These are phyloP conservation scores for Megacollybia platyphylla DNA, from an alignment of 1,284 basidiomycete genomes.

Conservation along the genomic window DNA sequence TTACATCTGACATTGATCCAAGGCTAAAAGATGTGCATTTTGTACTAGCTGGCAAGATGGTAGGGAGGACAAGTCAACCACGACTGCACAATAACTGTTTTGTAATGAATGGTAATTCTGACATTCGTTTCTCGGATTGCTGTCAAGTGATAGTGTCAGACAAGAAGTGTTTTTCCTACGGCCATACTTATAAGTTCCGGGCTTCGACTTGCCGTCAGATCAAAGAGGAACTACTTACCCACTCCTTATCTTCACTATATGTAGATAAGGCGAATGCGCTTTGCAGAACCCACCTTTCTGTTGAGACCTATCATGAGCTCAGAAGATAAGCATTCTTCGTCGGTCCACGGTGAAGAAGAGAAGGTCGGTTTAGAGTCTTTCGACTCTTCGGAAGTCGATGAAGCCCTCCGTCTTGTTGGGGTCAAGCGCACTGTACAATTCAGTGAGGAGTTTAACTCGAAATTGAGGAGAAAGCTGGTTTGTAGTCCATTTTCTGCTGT, in stretches of 20 bases:
- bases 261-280: too few relatives aligned
- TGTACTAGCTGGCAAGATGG: constrained; percentile 17
- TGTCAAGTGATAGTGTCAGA: too few relatives aligned
- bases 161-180: too few relatives aligned
- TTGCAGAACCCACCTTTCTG: background rate
- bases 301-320: background rate
- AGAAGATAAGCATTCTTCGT: background rate
- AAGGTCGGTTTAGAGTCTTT: background rate
- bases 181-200: too few relatives aligned
- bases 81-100: too few relatives aligned
- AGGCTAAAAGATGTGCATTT: constrained; percentile 14
- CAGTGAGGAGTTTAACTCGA: constrained; percentile 47
- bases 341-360: background rate
- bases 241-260: too few relatives aligned
- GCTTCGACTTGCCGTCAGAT: too few relatives aligned
- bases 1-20: background rate
- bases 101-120: too few relatives aligned
- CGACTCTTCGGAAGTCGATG: constrained; percentile 1
- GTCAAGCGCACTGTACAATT: constrained; percentile 35
- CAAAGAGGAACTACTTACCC: too few relatives aligned
- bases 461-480: constrained; percentile 46
- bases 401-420: constrained; percentile 44
- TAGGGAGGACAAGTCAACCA: constrained; percentile 12
- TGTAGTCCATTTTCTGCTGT: constrained; percentile 7
- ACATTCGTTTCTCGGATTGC: too few relatives aligned